phyloP scores from a whole-genome alignment of 1,284 basidiomycete genomes.

The Cutaneotrichosporon dermatis region DNA sequence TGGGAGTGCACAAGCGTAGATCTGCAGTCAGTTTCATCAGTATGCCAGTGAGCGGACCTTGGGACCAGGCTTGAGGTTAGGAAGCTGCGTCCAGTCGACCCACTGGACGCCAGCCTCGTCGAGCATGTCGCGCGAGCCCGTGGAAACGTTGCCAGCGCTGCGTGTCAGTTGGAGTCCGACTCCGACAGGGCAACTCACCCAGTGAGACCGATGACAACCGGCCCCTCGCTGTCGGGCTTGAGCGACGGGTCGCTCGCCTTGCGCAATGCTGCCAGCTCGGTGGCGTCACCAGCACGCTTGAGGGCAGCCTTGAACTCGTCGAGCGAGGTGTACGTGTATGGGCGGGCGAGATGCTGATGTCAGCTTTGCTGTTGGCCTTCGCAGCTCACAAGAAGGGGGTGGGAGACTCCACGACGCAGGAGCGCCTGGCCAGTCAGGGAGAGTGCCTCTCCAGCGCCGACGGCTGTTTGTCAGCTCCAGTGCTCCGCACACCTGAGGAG shows the following conservation, averaged over 20 bases:
- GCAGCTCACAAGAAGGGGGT: slow-evolving; percentile 68
- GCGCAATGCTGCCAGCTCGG: slow-evolving; percentile 2
- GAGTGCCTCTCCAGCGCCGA: slow-evolving; percentile 76
- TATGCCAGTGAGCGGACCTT: slow-evolving; percentile 49
- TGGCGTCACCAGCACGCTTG: slow-evolving; percentile 56
- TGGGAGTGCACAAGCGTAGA: slow-evolving; percentile 72
- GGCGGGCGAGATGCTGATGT: slow-evolving; percentile 67
- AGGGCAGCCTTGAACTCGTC: slow-evolving; percentile 59
- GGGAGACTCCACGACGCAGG: slow-evolving; percentile 69
- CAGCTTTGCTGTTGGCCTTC: neutral
- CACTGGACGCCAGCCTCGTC: slow-evolving; percentile 63
- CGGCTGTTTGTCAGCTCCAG: slow-evolving; percentile 53
- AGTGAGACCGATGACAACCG: slow-evolving; percentile 74
- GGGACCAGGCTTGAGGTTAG: slow-evolving; percentile 53
- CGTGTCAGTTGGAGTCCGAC: neutral
- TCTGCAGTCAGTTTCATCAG: slow-evolving; percentile 46
- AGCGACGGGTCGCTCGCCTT: slow-evolving; percentile 1
- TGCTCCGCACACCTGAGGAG: slow-evolving; percentile 1
- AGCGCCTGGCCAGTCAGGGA: slow-evolving; percentile 71
- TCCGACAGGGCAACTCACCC: slow-evolving; percentile 55
- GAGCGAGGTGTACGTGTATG: slow-evolving; percentile 66
- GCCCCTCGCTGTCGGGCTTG: slow-evolving; percentile 55
- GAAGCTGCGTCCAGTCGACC: slow-evolving; percentile 59
- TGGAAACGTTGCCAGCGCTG: slow-evolving; percentile 72
- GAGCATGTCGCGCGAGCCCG: slow-evolving; percentile 68